Evolutionary conservation across 2,329 filamentous ascomycete genomes (phyloP).

Genomic region (Cryphonectria nitschkei): DNA sequence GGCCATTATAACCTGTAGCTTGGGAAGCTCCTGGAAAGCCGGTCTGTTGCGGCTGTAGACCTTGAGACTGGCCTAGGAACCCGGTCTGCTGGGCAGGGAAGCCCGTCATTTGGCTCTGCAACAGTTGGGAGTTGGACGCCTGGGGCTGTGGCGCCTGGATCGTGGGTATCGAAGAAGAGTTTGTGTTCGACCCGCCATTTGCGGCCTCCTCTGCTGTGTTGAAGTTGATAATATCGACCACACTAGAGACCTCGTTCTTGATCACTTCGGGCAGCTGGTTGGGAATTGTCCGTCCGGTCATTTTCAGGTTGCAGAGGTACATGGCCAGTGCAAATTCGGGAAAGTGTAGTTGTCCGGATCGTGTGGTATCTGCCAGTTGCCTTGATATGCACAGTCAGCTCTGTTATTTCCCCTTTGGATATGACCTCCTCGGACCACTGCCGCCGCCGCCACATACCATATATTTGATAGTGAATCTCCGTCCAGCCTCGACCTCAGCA

Average conservation of each 20-base stretch:
- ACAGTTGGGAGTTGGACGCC: slow-evolving; percentile 68
- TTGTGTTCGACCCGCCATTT: slow-evolving; percentile 51
- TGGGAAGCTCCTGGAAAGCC: slow-evolving; percentile 72
- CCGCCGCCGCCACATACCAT: slow-evolving; percentile 61
- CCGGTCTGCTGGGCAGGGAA: slow-evolving; percentile 63
- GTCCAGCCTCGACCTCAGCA: slow-evolving; percentile 85
- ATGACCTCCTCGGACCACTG: background rate
- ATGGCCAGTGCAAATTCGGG: slow-evolving; percentile 97
- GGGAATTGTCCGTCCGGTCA: slow-evolving; percentile 85
- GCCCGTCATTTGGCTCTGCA: slow-evolving; percentile 71
- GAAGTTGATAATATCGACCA: slow-evolving; percentile 99
- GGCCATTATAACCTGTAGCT: slow-evolving; percentile 78
- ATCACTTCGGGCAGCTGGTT: slow-evolving; percentile 77
- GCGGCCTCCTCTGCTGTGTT: slow-evolving; percentile 76
- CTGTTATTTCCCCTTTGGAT: background rate
- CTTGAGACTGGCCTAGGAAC: slow-evolving; percentile 56
- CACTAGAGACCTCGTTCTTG: slow-evolving; percentile 96
- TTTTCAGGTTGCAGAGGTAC: slow-evolving; percentile 95
- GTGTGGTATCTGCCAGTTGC: slow-evolving; percentile 93
- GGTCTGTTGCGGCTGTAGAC: slow-evolving; percentile 69
- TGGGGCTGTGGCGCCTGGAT: slow-evolving; percentile 76
- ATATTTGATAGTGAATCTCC: slow-evolving; percentile 90
- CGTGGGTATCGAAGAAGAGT: slow-evolving; percentile 53
- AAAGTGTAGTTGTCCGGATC: slow-evolving; percentile 93
- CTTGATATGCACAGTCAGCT: slow-evolving; percentile 46